Percentiles rank a stretch among this genome's conserved stretches.
Conservation (phyloP, 306 rosid species). For the Carpinus fangiana region DNA sequence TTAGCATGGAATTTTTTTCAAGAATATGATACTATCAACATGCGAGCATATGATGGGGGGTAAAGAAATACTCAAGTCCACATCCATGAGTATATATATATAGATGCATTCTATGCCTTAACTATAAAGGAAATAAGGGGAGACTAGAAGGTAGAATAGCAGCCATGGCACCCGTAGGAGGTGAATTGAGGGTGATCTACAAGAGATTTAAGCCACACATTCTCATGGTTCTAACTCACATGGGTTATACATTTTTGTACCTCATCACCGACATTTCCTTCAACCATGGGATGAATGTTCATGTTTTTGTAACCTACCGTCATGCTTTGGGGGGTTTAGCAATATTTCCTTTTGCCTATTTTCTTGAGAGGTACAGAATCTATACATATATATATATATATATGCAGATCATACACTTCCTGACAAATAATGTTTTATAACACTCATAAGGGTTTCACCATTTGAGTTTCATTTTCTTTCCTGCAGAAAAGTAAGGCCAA, state of each 20-base stretch:
- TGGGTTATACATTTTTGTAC: constrained; percentile 33
- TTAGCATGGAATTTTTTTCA: neutral
- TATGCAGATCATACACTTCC: neutral
- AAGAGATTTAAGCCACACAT: constrained; percentile 42
- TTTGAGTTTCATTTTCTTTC: constrained; percentile 9
- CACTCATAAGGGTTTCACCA: neutral
- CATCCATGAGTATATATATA: constrained; percentile 2
- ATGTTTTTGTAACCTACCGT: constrained; percentile 47
- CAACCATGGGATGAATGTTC: constrained; percentile 45
- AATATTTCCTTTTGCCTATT: constrained; percentile 48
- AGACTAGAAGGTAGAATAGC: neutral
- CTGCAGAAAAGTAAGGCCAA: constrained; percentile 46
- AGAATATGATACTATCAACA: constrained; percentile 22
- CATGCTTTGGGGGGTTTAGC: constrained; percentile 38
- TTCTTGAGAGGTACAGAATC: constrained; percentile 47
- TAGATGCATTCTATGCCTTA: constrained; percentile 5
- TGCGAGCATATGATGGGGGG: neutral
- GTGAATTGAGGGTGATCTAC: constrained; percentile 18
- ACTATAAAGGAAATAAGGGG: constrained; percentile 9
- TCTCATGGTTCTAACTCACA: constrained; percentile 36
- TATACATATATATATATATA: neutral
- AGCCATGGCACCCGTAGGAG: constrained; percentile 29
- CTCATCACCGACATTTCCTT: constrained; percentile 39
- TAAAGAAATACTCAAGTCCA: neutral
- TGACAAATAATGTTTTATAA: neutral